These are phyloP conservation scores for Haplosporangium sp. DNA, from an alignment of 371 early-diverging fungal species.

Conservation along the genomic window DNA sequence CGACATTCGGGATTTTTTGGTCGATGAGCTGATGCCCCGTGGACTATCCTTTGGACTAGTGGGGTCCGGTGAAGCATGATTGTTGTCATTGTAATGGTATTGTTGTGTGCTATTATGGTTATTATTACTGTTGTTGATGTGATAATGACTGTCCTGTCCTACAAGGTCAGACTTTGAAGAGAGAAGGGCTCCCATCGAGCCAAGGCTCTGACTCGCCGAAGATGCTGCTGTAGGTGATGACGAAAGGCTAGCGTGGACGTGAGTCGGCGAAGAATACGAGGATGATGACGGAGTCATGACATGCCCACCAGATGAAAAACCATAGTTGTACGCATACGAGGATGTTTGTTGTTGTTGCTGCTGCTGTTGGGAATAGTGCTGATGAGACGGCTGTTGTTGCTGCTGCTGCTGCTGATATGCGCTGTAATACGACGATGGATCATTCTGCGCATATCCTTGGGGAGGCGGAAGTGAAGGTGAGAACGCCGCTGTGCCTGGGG, in stretches of 20 bases:
- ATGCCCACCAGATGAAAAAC: conserved; percentile 26
- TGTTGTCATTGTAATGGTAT: conserved; percentile 15
- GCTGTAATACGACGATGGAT: conserved; percentile 35
- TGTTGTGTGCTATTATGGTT: conserved; percentile 3
- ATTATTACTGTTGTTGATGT: conserved; percentile 13
- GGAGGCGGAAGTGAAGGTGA: conserved; percentile 25
- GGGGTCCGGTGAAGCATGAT: background rate
- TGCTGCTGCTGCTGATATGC: conserved; percentile 26
- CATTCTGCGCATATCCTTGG: conserved; percentile 42
- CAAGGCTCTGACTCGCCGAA: conserved; percentile 37
- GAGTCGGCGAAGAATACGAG: conserved; percentile 42
- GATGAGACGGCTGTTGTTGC: conserved; percentile 16
- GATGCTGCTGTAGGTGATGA: conserved; percentile 27
- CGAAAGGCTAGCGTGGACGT: conserved; percentile 38
- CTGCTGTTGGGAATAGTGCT: conserved; percentile 37
- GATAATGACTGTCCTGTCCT: conserved; percentile 26
- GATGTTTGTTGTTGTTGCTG: conserved; percentile 19
- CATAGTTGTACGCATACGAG: conserved; percentile 25
- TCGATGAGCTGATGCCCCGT: conserved; percentile 13
- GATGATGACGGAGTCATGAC: conserved; percentile 47
- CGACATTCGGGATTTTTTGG: conserved; percentile 32
- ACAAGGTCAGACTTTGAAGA: conserved; percentile 37
- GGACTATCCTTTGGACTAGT: conserved; percentile 12
- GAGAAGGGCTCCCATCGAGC: conserved; percentile 43
- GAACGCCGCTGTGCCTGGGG: conserved; percentile 17